Evolutionary conservation across 495 filamentous ascomycete species (phyloP).

Genomic region (Parathielavia appendiculata): DNA sequence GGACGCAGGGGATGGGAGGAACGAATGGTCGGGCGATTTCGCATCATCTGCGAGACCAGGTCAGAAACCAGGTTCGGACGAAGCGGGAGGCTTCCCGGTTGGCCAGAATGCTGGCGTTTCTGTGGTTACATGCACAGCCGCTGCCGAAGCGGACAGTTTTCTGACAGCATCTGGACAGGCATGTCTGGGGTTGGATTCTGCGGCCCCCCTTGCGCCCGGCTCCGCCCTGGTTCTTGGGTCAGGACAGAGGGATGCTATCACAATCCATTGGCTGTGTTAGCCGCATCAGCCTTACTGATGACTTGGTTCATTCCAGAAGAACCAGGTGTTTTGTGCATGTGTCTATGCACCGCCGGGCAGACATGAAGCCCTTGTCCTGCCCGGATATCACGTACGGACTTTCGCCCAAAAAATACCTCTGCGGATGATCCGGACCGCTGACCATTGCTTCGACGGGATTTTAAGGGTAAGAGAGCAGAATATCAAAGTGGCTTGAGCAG

Average conservation of each 20-base stretch:
- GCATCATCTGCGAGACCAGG: not conserved
- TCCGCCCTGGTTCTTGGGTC: not conserved
- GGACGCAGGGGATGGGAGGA: not conserved
- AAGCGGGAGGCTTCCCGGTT: slow-evolving; percentile 1
- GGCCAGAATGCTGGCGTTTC: not conserved
- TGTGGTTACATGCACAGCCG: not conserved
- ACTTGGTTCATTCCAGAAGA: not conserved
- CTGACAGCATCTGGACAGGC: not conserved
- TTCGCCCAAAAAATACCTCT: too few relatives aligned
- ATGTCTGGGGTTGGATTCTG: not conserved
- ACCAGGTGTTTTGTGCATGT: not conserved
- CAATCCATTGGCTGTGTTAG: not conserved
- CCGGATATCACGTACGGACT: too few relatives aligned
- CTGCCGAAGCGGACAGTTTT: not conserved
- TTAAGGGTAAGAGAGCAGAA: too few relatives aligned
- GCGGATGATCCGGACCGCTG: not conserved
- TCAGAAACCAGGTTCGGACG: not conserved
- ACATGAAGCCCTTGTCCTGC: not conserved
- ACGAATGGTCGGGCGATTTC: not conserved
- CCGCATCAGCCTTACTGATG: not conserved
- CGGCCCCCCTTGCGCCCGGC: not conserved
- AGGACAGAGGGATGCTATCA: not conserved
- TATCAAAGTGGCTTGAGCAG: too few relatives aligned
- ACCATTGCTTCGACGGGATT: too few relatives aligned
- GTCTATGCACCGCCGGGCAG: not conserved